phyloP scores from a whole-genome alignment of 495 filamentous ascomycete species.

The Aspergillus diversus region DNA sequence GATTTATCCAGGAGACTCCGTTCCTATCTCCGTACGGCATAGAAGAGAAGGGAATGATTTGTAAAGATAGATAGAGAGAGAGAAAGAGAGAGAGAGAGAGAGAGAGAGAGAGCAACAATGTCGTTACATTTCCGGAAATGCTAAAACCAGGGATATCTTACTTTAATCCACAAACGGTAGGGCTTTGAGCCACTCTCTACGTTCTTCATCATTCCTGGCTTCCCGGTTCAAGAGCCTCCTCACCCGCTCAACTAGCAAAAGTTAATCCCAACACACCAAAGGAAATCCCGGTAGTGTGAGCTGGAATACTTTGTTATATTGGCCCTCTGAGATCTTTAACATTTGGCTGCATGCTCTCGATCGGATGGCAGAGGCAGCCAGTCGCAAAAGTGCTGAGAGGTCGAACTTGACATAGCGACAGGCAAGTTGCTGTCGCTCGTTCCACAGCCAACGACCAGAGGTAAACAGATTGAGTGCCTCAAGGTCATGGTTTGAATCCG shows the following conservation, averaged over 20 bases:
- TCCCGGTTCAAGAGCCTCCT: slow-evolving; percentile 30
- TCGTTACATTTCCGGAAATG: background rate
- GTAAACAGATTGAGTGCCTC: slow-evolving; percentile 29
- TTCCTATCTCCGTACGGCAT: too few relatives aligned
- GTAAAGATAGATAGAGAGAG: too few relatives aligned
- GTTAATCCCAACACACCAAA: slow-evolving; percentile 22
- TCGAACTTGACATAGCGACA: slow-evolving; percentile 33
- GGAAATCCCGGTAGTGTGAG: slow-evolving; percentile 24
- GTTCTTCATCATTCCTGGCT: slow-evolving; percentile 30
- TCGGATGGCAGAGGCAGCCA: slow-evolving; percentile 30
- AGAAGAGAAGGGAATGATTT: too few relatives aligned
- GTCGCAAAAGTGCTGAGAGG: slow-evolving; percentile 26
- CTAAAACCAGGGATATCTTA: slow-evolving; percentile 16
- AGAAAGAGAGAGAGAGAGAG: too few relatives aligned
- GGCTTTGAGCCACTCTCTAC: slow-evolving; percentile 27
- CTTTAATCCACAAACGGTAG: slow-evolving; percentile 31
- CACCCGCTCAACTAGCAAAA: slow-evolving; percentile 29
- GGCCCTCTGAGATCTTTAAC: slow-evolving; percentile 41
- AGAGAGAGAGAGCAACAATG: too few relatives aligned
- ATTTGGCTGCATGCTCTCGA: slow-evolving; percentile 27
- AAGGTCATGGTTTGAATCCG: slow-evolving; percentile 22
- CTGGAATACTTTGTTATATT: slow-evolving; percentile 42
- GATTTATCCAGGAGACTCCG: too few relatives aligned
- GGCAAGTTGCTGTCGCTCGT: slow-evolving; percentile 31
- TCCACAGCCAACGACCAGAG: slow-evolving; percentile 34